These are phyloP conservation scores for Epichloe elymi DNA, from an alignment of 2,329 filamentous ascomycete species.

Conservation along the genomic window DNA sequence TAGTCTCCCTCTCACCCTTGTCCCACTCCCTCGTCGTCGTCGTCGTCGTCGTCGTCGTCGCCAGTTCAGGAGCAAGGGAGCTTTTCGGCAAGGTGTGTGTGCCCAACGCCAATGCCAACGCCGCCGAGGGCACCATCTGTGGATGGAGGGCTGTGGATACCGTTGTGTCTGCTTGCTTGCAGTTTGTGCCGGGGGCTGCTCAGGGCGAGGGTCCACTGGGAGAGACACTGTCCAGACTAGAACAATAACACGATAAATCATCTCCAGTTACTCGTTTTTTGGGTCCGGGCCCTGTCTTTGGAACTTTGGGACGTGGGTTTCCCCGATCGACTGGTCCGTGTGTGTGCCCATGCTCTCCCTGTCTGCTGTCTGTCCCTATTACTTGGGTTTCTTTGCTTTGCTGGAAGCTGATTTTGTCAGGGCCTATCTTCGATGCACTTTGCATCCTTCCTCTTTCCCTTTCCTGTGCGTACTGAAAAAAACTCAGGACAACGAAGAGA, in stretches of 20 bases:
- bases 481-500: too few relatives aligned
- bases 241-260: slow-evolving; percentile 2
- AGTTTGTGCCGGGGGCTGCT: too few relatives aligned
- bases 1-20: neutral
- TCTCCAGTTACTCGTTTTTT: neutral
- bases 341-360: neutral
- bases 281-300: neutral
- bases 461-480: neutral
- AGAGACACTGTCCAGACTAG: neutral
- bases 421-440: too few relatives aligned
- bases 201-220: neutral
- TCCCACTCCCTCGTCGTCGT: neutral
- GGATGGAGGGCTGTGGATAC: neutral
- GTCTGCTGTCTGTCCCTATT: neutral
- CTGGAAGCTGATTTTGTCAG: too few relatives aligned
- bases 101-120: neutral
- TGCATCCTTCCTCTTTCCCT: neutral
- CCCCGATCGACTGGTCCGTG: neutral
- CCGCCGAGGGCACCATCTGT: neutral
- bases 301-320: neutral
- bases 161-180: neutral
- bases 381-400: neutral
- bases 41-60: too few relatives aligned
- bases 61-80: neutral
- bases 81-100: neutral